Base-by-base conservation (phyloP, 768 basidiomycete genomes). In the Psilocybe azurescens region DNA sequence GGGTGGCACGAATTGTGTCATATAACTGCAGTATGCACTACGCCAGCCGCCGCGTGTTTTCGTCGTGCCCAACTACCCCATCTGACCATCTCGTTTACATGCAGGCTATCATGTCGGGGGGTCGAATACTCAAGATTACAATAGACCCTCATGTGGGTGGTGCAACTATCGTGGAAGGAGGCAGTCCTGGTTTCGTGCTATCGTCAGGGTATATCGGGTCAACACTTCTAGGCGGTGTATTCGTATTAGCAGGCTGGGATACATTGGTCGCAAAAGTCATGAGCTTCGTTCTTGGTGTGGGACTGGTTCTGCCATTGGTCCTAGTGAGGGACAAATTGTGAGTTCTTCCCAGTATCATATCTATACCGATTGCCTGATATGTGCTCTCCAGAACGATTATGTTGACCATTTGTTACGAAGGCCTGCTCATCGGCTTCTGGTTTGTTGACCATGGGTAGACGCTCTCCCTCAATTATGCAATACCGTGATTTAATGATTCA, bases 251-350 rank as follows among this genome's bases (percentile, higher is more conserved):
- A 41, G 92, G 92, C 16, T 95, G 92, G 80, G 90, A 95, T 72
- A 95, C 91, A 2, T 86, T 97, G 16, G 91, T 94, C 11, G 90
- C 95, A 36, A 98, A 98, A 75, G 86, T 97, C 60, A 86, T 95
- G 74, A 95, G 94, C 77, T 95, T 96, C 69, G 88, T 96, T 56
- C 83, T 97, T 54, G 95, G 87, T 36, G 82, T 97, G 36, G 96
- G 94, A 14, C 78, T 98, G 29, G 75, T 97, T n/a, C 84, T 90
- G 32, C 95, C 95, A 1, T 80, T 97, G 51, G 86, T 89, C 13
- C 87, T 96, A 30, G 94, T 96, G 39, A 84, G 94, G 61, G 93
- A 95, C 72, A 96, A 96, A 81, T 68, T 97, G 94, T 95, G 71
- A 72, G 91, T 81, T 20, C 6, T 29, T 60, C 57, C 32, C 32